Percentiles rank a stretch among this genome's conserved stretches.
Evolutionary conservation across 495 filamentous ascomycete genomes (phyloP).

Genomic region (Parachaetomium inaequale): DNA sequence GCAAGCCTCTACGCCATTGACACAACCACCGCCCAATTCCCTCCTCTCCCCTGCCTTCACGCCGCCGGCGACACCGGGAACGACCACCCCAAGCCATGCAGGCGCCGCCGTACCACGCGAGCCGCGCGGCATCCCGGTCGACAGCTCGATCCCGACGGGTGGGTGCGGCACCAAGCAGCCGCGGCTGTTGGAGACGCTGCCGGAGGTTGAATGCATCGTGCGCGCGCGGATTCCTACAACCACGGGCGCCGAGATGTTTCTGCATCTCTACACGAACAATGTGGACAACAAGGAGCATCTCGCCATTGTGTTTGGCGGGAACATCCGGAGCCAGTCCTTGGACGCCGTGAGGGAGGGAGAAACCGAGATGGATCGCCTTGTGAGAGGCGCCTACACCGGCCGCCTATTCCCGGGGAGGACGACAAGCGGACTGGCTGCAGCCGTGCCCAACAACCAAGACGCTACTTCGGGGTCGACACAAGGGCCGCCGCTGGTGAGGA

Average conservation of each 20-base stretch:
- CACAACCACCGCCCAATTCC: constrained; percentile 38
- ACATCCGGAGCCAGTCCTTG: constrained; percentile 75
- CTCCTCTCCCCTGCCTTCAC: constrained; percentile 76
- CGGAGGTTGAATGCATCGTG: constrained; percentile 75
- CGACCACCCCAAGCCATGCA: constrained; percentile 46
- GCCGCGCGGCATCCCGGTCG: constrained; percentile 52
- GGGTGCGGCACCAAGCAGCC: constrained; percentile 56
- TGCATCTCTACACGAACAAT: constrained; percentile 91
- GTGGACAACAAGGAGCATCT: constrained; percentile 94
- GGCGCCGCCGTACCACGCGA: constrained; percentile 26
- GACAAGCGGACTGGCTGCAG: constrained; percentile 51
- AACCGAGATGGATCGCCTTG: constrained; percentile 94
- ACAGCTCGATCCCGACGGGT: constrained; percentile 48
- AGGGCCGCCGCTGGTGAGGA: constrained; percentile 70
- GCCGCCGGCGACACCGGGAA: constrained; percentile 71
- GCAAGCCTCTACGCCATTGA: constrained; percentile 16
- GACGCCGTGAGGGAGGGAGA: constrained; percentile 80
- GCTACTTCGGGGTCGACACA: neutral
- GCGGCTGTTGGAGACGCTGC: constrained; percentile 64
- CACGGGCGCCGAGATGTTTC: constrained; percentile 89
- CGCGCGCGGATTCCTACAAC: constrained; percentile 84
- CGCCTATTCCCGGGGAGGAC: constrained; percentile 81
- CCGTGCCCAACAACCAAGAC: constrained; percentile 1
- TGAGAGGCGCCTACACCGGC: constrained; percentile 87
- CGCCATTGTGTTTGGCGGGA: constrained; percentile 91